Evolutionary conservation across 2,329 filamentous ascomycete species (phyloP), one percentile per base, ranked within the genome.

Genomic region (Aureobasidium zeae): DNA sequence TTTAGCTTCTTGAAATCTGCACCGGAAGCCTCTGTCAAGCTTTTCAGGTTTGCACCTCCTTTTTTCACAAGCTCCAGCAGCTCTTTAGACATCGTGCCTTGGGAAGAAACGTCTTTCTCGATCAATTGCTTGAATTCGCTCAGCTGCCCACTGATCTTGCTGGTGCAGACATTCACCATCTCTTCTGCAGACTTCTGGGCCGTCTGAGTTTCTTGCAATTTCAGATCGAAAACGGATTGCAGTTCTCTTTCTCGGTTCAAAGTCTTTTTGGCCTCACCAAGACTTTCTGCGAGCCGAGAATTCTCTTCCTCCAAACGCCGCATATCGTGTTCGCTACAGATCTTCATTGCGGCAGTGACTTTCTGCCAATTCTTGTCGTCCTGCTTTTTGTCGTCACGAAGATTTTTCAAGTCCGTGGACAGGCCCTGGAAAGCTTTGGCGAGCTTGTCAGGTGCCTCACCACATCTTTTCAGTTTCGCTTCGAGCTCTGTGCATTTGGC

Each of bases 21-120:
- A 11, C 7, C 22, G 25, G 35, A 19, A 24, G 34, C 22, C 10
- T 24, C 26, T 2, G 24, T 1, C 9, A 30, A 17, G 12, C 19
- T 21, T 5, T 16, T 30, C 17, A 30, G 30, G 4, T n/a, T 20
- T n/a, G n/a, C 31, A 15, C 2, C 26, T 17, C 36, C 44, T 25
- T 30, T 36, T 31, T 36, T 31, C 15, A 46, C 10, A 21, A 36
- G 31, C 37, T 46, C 31, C 8, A 35, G 11, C 19, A 36, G 32
- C 15, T 36, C 31, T 2, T 26, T 7, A 11, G 24, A 25, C 10
- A 11, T 31, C 2, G 26, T 22, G 5, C 13, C 28, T 10, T 11
- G 22, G 6, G 37, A 30, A 12, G 33, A 31, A 12, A 10, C 20
- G 19, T 24, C n/a, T 20, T 39, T 17, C 15, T 41, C 31, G 17